Evolutionary conservation across 306 rosid genomes (phyloP).

Genomic region (Vicia sativa): DNA sequence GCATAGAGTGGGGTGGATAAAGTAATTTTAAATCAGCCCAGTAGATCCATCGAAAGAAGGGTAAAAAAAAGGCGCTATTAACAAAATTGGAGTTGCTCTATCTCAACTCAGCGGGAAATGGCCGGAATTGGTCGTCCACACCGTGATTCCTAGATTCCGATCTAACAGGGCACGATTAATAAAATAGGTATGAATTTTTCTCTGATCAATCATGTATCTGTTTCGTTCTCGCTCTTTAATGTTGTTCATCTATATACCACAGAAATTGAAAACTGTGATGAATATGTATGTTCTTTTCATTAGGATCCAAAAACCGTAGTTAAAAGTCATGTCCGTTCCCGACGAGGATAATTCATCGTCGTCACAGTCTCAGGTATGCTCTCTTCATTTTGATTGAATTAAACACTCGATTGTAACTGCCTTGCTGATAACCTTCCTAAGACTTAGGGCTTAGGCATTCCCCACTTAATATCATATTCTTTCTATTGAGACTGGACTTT

Average conservation of each 20-base stretch:
- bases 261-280: neutral
- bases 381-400: conserved; percentile 34
- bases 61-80: neutral
- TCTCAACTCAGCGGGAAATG: too few species aligned
- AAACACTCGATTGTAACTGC: too few species aligned
- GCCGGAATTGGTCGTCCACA: neutral
- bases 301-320: too few species aligned
- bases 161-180: neutral
- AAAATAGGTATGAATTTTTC: neutral
- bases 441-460: too few species aligned
- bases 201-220: neutral
- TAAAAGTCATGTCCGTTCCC: neutral
- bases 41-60: neutral
- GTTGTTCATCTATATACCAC: neutral
- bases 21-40: too few species aligned
- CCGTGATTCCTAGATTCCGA: neutral
- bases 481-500: too few species aligned
- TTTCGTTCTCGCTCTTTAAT: neutral
- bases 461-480: too few species aligned
- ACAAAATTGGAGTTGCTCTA: neutral
- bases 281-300: neutral
- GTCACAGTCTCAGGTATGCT: conserved; percentile 64
- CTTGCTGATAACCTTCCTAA: too few species aligned
- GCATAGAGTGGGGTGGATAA: too few species aligned
- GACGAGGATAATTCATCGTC: conserved; percentile 65